Evolutionary conservation across 805 yeast genomes (phyloP), one percentile per base, ranked within the genome.

Genomic region (Metschnikowia shivogae): DNA sequence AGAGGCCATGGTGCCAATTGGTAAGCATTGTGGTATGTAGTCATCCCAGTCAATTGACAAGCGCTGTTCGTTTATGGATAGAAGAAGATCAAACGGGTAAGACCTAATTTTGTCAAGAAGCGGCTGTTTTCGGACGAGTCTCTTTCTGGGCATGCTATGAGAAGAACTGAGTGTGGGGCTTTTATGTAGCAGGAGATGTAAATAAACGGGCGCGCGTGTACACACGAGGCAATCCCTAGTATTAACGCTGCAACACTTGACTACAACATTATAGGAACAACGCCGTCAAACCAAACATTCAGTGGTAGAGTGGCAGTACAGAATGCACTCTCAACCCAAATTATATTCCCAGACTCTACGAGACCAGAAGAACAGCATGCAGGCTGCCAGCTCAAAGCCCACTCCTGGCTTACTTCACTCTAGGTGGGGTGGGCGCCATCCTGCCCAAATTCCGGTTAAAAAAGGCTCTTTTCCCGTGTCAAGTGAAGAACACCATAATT

Each of bases 11-110:
- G 56, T 45, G 2, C 72, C 72, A 9, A 60, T 34, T 1, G 70
- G 68, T n/a, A 68, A 44, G 5, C 70, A 66, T 2, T 64, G 50
- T 4, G 56, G 52, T 22, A 62, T 49, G 44, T 66, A 64, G 32
- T 61, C 64, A 46, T 72, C 74, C 76, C 75, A 71, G 28, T 70
- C 74, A 12, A 72, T 67, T 4, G 73, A 65, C 14, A 64, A 49
- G 19, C 63, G 48, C n/a, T 58, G 31, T 45, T 72, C 76, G 44
- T 70, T 67, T 39, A 65, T 26, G 43, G 60, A 64, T 6, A 72
- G 58, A 39, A 62, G 60, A 27, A 64, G 44, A 41, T 72, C 76
- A 33, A 68, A 62, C 5, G 76, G 76, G 42, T 59, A 66, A 14
- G 62, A 52, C 26, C 50, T 59, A 41, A 70, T 55, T 43, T 59